A percentile compares a stretch with the other conserved stretches of the same genome.
Evolutionary conservation across 208 protist genomes (phyloP).

Genomic region (Leishmania amazonensis): DNA sequence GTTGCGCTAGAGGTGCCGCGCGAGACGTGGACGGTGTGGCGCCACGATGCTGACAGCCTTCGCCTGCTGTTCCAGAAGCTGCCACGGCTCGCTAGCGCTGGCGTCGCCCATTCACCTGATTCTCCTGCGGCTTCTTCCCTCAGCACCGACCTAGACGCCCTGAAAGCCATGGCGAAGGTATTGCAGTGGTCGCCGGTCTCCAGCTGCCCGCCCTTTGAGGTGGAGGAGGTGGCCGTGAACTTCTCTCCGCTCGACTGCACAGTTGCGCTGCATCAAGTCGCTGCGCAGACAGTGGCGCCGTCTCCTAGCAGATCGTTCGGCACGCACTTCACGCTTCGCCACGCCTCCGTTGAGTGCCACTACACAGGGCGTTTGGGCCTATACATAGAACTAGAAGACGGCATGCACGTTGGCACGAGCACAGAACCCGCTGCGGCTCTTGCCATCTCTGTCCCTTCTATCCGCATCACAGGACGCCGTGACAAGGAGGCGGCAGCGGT

Average conservation of each 20-base stretch:
- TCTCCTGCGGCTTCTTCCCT: constrained; percentile 1
- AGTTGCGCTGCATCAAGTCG: constrained; percentile 12
- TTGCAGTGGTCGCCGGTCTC: constrained; percentile 25
- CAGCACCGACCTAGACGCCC: constrained; percentile 3
- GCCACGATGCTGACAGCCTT: constrained; percentile 21
- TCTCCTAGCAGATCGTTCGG: constrained; percentile 16
- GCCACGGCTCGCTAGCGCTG: background rate
- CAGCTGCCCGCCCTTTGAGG: constrained; percentile 19
- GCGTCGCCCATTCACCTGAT: background rate
- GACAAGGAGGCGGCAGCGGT: constrained; percentile 4
- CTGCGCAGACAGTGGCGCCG: constrained; percentile 17
- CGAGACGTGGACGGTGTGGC: constrained; percentile 34
- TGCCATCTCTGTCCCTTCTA: constrained; percentile 11
- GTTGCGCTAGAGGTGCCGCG: constrained; percentile 27
- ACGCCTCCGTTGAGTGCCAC: constrained; percentile 10
- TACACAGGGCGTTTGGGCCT: constrained; percentile 17
- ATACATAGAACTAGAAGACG: constrained; percentile 13
- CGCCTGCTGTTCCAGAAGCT: constrained; percentile 30
- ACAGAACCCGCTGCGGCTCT: constrained; percentile 4
- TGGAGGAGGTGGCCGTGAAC: constrained; percentile 12
- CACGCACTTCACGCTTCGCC: constrained; percentile 17
- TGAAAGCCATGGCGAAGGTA: constrained; percentile 12
- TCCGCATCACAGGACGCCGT: constrained; percentile 11
- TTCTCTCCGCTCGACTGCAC: constrained; percentile 33
- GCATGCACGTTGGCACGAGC: constrained; percentile 17